Conservation (phyloP, 1,139 yeast genomes). For the Scheffersomyces cryptocercus region DNA sequence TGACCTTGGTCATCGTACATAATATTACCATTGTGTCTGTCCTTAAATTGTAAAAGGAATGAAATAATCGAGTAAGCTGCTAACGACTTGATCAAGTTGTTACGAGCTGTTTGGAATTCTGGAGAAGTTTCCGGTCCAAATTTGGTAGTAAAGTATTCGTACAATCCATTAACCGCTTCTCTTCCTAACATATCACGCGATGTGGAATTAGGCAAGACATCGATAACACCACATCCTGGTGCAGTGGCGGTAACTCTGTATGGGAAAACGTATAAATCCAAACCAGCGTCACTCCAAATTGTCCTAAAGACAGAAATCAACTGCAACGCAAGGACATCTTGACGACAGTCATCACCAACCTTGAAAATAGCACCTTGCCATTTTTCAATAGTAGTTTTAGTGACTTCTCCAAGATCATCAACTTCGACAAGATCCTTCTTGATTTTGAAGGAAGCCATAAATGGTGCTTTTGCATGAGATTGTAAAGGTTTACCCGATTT, state of each 20-base stretch:
- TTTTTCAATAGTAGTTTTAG: constrained; percentile 43
- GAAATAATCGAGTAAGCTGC: constrained; percentile 97
- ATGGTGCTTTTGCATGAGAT: constrained; percentile 98
- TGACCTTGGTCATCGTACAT: constrained; percentile 98
- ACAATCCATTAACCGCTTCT: constrained; percentile 96
- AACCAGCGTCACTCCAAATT: constrained; percentile 84
- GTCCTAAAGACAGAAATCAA: constrained; percentile 88
- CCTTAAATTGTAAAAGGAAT: constrained; percentile 90
- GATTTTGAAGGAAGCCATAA: constrained; percentile 92
- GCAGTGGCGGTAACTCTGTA: constrained; percentile 97
- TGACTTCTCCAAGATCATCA: constrained; percentile 44
- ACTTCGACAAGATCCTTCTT: constrained; percentile 52
- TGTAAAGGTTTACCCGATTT: constrained; percentile 95
- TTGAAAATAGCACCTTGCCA: constrained; percentile 98
- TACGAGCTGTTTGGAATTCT: constrained; percentile 88
- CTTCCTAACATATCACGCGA: constrained; percentile 98
- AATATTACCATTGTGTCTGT: constrained; percentile 97
- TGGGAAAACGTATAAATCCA: constrained; percentile 90
- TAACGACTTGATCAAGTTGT: constrained; percentile 86
- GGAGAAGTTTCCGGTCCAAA: constrained; percentile 92
- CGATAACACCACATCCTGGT: constrained; percentile 99
- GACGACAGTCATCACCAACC: constrained; percentile 99
- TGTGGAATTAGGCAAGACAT: constrained; percentile 90
- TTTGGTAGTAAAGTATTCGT: constrained; percentile 87
- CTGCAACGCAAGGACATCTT: constrained; percentile 93